Evolutionary conservation across 208 protist species (phyloP).

Genomic region (Angomonas ambiguus): DNA sequence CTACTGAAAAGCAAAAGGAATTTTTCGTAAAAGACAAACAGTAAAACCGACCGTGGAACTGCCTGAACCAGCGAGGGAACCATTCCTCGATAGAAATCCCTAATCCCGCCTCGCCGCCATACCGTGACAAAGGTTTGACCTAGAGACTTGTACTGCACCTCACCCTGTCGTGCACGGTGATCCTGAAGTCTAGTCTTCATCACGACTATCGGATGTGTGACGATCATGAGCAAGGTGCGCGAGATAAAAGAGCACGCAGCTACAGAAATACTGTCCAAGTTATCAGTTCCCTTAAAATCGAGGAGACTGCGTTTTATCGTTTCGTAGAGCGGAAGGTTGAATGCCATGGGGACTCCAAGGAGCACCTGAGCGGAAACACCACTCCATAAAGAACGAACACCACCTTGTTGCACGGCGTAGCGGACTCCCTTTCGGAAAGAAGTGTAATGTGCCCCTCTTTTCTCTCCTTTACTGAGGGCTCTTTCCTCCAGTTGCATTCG

Average conservation of each 20-base stretch:
- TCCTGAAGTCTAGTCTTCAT: conserved; percentile 86
- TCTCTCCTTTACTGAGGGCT: conserved; percentile 12
- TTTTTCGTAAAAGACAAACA: conserved; percentile 81
- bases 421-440: conserved; percentile 59
- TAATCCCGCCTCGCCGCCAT: conserved; percentile 32
- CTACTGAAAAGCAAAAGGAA: conserved; percentile 35
- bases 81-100: conserved; percentile 69
- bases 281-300: conserved; percentile 1
- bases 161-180: conserved; percentile 54
- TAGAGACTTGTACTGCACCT: conserved; percentile 67
- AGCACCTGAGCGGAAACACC: conserved; percentile 75
- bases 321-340: conserved; percentile 84
- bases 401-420: conserved; percentile 44
- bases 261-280: conserved; percentile 47
- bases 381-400: conserved; percentile 69
- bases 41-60: conserved; percentile 64
- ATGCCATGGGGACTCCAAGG: conserved; percentile 73
- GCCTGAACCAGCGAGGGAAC: conserved; percentile 57
- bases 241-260: conserved; percentile 55
- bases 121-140: conserved; percentile 42
- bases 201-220: conserved; percentile 64
- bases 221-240: conserved; percentile 46
- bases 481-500: conserved; percentile 83
- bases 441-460: conserved; percentile 28
- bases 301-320: conserved; percentile 44